These are phyloP conservation scores for Ophiostoma pallidulum DNA, from an alignment of 2,329 filamentous ascomycete genomes.

Conservation along the genomic window DNA sequence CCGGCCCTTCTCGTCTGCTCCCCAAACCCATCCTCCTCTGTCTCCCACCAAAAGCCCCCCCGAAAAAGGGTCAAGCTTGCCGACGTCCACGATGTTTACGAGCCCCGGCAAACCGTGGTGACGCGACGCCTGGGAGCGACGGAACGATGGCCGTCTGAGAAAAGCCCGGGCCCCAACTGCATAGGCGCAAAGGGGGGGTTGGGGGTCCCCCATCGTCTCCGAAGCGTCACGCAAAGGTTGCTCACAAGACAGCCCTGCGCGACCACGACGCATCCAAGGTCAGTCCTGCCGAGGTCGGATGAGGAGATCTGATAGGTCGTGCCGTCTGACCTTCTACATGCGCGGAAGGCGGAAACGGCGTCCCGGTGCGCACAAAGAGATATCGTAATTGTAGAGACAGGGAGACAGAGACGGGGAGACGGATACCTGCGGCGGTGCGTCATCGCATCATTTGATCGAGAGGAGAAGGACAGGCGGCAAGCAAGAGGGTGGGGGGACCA, in stretches of 20 bases:
- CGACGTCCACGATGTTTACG: too few relatives aligned
- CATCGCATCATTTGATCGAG: conserved; percentile 1
- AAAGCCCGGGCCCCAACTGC: too few relatives aligned
- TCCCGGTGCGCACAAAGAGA: not conserved
- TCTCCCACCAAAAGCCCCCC: not conserved
- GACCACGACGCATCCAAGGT: not conserved
- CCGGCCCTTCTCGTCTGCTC: not conserved
- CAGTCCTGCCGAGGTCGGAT: not conserved
- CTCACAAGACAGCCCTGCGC: too few relatives aligned
- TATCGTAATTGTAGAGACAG: not conserved
- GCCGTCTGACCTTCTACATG: conserved; percentile 1
- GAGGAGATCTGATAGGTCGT: not conserved
- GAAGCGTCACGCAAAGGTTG: too few relatives aligned
- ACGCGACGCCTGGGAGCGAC: too few relatives aligned
- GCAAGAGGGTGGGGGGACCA: too few relatives aligned
- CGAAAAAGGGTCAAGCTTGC: too few relatives aligned
- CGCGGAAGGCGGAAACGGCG: conserved; percentile 1
- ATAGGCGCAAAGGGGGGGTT: too few relatives aligned
- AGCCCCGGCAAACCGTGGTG: too few relatives aligned
- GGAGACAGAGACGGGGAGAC: not conserved
- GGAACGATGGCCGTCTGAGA: too few relatives aligned
- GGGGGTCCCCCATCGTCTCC: too few relatives aligned
- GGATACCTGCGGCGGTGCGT: not conserved
- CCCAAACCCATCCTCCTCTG: not conserved
- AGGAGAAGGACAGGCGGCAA: too few relatives aligned